Base-by-base conservation (phyloP, 306 rosid species). In the Castanea crenata region DNA sequence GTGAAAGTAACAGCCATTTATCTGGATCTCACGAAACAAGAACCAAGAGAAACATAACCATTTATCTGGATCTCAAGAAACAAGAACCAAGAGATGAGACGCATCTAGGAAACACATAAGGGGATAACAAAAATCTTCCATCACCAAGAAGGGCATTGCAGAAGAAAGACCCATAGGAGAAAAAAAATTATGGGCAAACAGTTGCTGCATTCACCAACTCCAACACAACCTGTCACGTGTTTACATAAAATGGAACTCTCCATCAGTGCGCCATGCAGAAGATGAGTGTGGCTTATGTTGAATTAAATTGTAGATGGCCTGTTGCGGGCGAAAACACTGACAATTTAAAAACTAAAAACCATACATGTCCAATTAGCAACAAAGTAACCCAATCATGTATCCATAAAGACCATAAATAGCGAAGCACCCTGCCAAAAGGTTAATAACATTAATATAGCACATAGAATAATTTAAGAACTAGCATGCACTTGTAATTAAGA, bases 351-450 rank as follows among this genome's bases (percentile, higher is more conserved):
- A 85, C 87, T 84, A 73, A 85, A 91, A 91, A 87, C 85, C 88
- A 91, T 75, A 89, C 89, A 86, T 86, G 90, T 61, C 94, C 91
- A 90, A 78, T 75, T 89, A 91, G 93, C 89, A 91, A 91, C 88
- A 91, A 89, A 89, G 90, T 85, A 90, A 90, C 86, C 91, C 94
- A 90, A 88, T 79, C 90, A 87, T 76, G 95, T 79, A 88, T 85
- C 95, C 91, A 90, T 88, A 86, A 92, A 78, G 92, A 90, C 83
- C 98, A 91, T 84, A 92, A 74, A 80, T 84, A 87, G 90, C 92
- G 87, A 88, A 82, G 83, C 80, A 83, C 88, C 98, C 99, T 96
- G 98, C 97, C 97, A 96, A 89, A 93, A 96, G 88, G 92, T 91
- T 88, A 86, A 89, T 74, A 73, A 79, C 69, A 93, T 93, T 84